Evolutionary conservation across 1,284 basidiomycete genomes (phyloP), one percentile per base, ranked within the genome.

Genomic region (Sanghuangporus baumii): DNA sequence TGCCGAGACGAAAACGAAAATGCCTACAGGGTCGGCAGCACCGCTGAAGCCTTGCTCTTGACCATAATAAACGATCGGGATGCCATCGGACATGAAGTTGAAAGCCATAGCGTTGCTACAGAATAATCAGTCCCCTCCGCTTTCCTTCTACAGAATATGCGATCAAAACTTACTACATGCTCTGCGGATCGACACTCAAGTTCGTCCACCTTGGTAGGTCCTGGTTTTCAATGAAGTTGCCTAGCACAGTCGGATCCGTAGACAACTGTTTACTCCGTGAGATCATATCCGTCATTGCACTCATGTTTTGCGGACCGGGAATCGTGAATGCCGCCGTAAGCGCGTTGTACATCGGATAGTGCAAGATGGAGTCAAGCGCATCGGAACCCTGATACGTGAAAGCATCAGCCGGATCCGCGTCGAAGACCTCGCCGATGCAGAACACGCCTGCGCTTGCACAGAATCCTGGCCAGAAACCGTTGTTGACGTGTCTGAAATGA

Each of bases 141-240:
- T n/a, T 9, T 14, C 18, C 12, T 20, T 54, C 18, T 8, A 26
- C 3, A 23, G 38, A 20, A n/a, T 16, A 38, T 3, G 34, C 43
- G 61, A 40, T 23, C 4, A 31, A 23, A 26, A 75, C 85, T 67
- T 69, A 88, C 82, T 79, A 84, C 67, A 82, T 76, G 71, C 76
- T 86, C 72, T 82, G 83, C 26, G 78, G 81, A 71, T 87, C 86
- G n/a, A 83, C 79, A 5, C 79, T 84, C 38, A 78, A 69, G 73
- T 86, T 88, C 62, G 82, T 79, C 85, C 88, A 93, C 55, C 91
- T 81, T 2, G 90, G 85, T 20, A 90, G 67, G 71, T 93, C 91
- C 68, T 93, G 91, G 74, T 93, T 93, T 74, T 93, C 91, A 38
- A 94, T 74, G 74, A 94, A 94, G 68, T 91, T 92, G 2, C 89